Percentiles rank a stretch among this genome's conserved stretches.
phyloP scores from a whole-genome alignment of 371 early-diverging fungal species.

The Actinomortierella ambigua region DNA sequence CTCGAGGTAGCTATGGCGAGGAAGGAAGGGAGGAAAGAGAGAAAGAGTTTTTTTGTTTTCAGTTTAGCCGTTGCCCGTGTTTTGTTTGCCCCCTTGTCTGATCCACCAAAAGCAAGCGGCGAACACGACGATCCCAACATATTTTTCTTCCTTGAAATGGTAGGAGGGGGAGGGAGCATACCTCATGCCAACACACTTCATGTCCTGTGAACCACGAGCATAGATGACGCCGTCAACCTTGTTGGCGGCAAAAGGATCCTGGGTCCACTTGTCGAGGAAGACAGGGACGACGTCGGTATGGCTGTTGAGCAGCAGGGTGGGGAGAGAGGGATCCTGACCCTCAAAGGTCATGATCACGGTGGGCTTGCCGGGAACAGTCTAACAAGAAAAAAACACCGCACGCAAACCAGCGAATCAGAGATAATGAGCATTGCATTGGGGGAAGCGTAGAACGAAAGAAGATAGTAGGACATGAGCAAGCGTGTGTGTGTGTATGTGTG shows the following conservation, averaged over 20 bases:
- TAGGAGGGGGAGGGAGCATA: conserved; percentile 9
- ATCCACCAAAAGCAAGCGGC: not conserved
- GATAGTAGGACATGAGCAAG: no score
- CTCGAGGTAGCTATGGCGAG: conserved; percentile 64
- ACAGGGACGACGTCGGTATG: conserved; percentile 90
- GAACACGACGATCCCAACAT: not conserved
- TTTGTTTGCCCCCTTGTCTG: not conserved
- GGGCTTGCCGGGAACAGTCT: conserved; percentile 67
- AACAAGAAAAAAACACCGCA: no score
- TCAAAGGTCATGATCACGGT: conserved; percentile 70
- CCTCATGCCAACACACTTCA: conserved; percentile 83
- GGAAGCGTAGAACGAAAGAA: no score
- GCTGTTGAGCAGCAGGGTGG: conserved; percentile 74
- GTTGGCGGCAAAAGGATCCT: conserved; percentile 76
- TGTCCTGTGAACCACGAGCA: conserved; percentile 86
- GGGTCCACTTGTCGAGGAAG: conserved; percentile 71
- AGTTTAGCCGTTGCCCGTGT: no score
- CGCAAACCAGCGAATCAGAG: no score
- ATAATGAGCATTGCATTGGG: no score
- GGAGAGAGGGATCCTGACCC: conserved; percentile 58
- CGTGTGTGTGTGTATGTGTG: no score
- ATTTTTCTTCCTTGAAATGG: not conserved
- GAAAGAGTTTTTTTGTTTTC: not conserved
- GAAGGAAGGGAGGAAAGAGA: not conserved
- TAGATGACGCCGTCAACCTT: conserved; percentile 69